phyloP scores from a whole-genome alignment of 2,329 filamentous ascomycete genomes.

The Neonectria coccinea region DNA sequence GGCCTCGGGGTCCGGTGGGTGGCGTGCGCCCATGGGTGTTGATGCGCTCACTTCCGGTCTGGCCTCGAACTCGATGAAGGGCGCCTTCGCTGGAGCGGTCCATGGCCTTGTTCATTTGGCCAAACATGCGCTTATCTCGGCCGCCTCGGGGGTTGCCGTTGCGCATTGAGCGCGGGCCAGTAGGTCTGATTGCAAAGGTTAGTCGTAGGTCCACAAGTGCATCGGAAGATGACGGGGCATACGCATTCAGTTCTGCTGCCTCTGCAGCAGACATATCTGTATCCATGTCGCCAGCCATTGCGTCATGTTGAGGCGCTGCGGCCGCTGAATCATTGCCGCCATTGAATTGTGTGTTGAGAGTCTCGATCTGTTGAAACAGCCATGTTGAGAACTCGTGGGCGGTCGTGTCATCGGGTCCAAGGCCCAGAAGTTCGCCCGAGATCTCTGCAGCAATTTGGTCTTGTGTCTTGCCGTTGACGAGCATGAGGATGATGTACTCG shows the following conservation, averaged over 20 bases:
- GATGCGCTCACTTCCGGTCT: slow-evolving; percentile 81
- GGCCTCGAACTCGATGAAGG: slow-evolving; percentile 82
- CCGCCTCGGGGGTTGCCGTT: slow-evolving; percentile 63
- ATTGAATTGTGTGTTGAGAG: slow-evolving; percentile 73
- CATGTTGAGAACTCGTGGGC: slow-evolving; percentile 88
- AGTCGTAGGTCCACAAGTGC: slow-evolving; percentile 46
- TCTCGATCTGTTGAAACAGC: slow-evolving; percentile 89
- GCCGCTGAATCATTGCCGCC: slow-evolving; percentile 53
- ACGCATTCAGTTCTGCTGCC: slow-evolving; percentile 67
- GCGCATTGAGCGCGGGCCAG: slow-evolving; percentile 94
- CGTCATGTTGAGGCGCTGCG: slow-evolving; percentile 52
- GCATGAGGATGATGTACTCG: slow-evolving; percentile 97
- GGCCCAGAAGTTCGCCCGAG: slow-evolving; percentile 84
- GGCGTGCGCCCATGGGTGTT: slow-evolving; percentile 79
- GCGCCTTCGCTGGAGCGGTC: slow-evolving; percentile 80
- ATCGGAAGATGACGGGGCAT: slow-evolving; percentile 51
- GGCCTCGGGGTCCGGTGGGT: slow-evolving; percentile 76
- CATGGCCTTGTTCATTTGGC: slow-evolving; percentile 85
- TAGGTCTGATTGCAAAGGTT: slow-evolving; percentile 73
- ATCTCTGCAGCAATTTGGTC: slow-evolving; percentile 90
- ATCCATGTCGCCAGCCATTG: slow-evolving; percentile 65
- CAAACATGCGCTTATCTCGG: slow-evolving; percentile 84
- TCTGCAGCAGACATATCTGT: slow-evolving; percentile 77
- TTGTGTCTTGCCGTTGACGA: slow-evolving; percentile 93
- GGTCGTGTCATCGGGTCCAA: slow-evolving; percentile 84